Conservation (phyloP, 768 basidiomycete species). For the Podaxis sp. region DNA sequence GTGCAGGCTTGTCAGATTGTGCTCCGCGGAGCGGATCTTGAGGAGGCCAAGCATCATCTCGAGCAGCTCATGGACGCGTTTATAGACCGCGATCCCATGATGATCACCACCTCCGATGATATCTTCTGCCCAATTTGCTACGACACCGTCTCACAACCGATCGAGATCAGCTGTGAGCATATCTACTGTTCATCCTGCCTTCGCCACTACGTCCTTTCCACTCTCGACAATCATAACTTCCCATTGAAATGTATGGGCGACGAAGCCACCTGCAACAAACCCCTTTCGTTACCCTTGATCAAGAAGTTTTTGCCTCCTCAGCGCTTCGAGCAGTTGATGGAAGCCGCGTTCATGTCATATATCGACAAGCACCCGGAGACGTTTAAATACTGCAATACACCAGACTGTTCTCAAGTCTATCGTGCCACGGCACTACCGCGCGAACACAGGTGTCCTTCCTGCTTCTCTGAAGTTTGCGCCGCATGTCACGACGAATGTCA, state of each 20-base stretch:
- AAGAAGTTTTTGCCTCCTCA: conserved; percentile 47
- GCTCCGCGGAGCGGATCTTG: conserved; percentile 55
- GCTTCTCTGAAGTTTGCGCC: conserved; percentile 47
- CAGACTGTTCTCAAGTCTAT: conserved; percentile 73
- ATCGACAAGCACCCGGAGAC: conserved; percentile 54
- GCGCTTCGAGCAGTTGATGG: conserved; percentile 53
- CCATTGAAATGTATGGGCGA: conserved; percentile 67
- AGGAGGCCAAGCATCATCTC: conserved; percentile 51
- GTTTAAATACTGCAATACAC: conserved; percentile 68
- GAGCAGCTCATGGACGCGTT: conserved; percentile 37
- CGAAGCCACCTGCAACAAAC: conserved; percentile 50
- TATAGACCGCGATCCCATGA: neutral
- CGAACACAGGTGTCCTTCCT: conserved; percentile 50
- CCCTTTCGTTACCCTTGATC: conserved; percentile 55
- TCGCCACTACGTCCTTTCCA: conserved; percentile 44
- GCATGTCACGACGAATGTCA: conserved; percentile 50
- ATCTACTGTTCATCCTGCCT: conserved; percentile 50
- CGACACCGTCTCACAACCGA: conserved; percentile 39
- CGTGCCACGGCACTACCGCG: conserved; percentile 26
- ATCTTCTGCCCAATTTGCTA: conserved; percentile 56
- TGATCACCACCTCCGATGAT: conserved; percentile 3
- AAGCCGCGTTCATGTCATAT: conserved; percentile 54
- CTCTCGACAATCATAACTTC: conserved; percentile 44
- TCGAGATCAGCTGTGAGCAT: conserved; percentile 47
- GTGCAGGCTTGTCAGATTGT: conserved; percentile 33